Evolutionary conservation across 179 eudicot genomes (phyloP), one percentile per base, ranked within the genome.

Genomic region (Drosera spatulata): DNA sequence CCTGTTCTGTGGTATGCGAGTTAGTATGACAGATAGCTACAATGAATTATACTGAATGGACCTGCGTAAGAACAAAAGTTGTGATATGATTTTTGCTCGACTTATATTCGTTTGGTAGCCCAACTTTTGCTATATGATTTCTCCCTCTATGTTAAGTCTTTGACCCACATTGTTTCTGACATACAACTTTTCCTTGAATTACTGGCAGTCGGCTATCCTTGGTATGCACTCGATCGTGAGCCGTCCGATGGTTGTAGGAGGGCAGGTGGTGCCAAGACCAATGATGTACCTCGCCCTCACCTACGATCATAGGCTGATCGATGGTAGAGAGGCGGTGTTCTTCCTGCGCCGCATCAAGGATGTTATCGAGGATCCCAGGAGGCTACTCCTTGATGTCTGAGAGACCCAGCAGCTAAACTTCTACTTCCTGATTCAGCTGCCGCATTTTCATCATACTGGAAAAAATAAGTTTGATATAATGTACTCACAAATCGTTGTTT

Each of bases 281-380:
- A 90, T 94, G 97, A 94, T 94, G 99, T 80, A 90, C 74, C 77
- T 90, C 61, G 99, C 99, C 47, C 74, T 94, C 59, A 90, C 99
- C 39, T 94, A 94, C 61, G 97, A 94, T 67, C 99, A 94, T 73
- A 73, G 97, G 73, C 91, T 94, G 62, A 94, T 94, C 66, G 99
- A 94, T 63, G 99, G 99, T 41, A 90, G 99, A 87, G 99, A 94
- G 85, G 99, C 96, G 1, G 99, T 94, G 7, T 86, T 83, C 75
- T 94, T 94, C 80, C 72, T 94, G 71, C 88, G 97, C 51, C 91
- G 97, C 45, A 80, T 94, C 61, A 94, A 94, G 72, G 99, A 94
- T 66, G 94, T 90, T 61, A 95, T 94, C 37, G 97, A 94, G 71
- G 99, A 94, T 71, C 99, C 99, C 53, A 82, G 97, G 68, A 82